Percentiles rank a stretch among this genome's conserved stretches.
Conservation (phyloP, 495 filamentous ascomycete genomes). For the Annulohypoxylon nitens region DNA sequence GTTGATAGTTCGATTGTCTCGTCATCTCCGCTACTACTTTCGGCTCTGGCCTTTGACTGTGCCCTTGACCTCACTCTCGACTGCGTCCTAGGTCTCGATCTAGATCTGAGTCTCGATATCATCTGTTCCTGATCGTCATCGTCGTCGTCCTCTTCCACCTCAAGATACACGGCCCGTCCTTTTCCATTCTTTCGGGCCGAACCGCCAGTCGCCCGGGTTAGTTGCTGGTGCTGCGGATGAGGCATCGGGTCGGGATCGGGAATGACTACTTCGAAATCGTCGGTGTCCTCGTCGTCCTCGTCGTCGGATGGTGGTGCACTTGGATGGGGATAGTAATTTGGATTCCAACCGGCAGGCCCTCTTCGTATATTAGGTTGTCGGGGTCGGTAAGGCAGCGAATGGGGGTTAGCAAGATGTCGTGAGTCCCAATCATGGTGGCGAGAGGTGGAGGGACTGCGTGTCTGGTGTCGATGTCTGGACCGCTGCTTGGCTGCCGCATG, state of each 20-base stretch:
- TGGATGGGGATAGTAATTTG: slow-evolving; percentile 46
- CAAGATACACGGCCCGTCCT: slow-evolving; percentile 42
- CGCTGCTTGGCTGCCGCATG: slow-evolving; percentile 51
- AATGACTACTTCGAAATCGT: slow-evolving; percentile 11
- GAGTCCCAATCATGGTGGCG: slow-evolving; percentile 58
- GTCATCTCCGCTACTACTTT: slow-evolving; percentile 45
- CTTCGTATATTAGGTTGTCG: slow-evolving; percentile 51
- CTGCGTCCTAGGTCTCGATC: slow-evolving; percentile 36
- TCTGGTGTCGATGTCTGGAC: slow-evolving; percentile 54
- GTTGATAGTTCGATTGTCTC: slow-evolving; percentile 52
- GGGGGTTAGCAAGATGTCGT: slow-evolving; percentile 50
- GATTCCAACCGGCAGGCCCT: slow-evolving; percentile 46
- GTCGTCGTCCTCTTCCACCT: slow-evolving; percentile 48
- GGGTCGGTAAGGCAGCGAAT: slow-evolving; percentile 58
- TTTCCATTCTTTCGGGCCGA: slow-evolving; percentile 46
- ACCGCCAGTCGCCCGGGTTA: slow-evolving; percentile 40
- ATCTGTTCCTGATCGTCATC: slow-evolving; percentile 45
- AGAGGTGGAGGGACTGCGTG: slow-evolving; percentile 52
- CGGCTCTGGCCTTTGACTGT: slow-evolving; percentile 20
- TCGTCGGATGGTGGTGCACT: slow-evolving; percentile 41
- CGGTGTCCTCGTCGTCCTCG: slow-evolving; percentile 30
- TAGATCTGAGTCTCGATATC: slow-evolving; percentile 45
- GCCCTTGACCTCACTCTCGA: slow-evolving; percentile 40
- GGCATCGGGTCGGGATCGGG: slow-evolving; percentile 49
- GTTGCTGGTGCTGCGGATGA: slow-evolving; percentile 44